Evolutionary conservation across 2,329 filamentous ascomycete species (phyloP).

Genomic region (Pseudovirgaria hyperparasitica): DNA sequence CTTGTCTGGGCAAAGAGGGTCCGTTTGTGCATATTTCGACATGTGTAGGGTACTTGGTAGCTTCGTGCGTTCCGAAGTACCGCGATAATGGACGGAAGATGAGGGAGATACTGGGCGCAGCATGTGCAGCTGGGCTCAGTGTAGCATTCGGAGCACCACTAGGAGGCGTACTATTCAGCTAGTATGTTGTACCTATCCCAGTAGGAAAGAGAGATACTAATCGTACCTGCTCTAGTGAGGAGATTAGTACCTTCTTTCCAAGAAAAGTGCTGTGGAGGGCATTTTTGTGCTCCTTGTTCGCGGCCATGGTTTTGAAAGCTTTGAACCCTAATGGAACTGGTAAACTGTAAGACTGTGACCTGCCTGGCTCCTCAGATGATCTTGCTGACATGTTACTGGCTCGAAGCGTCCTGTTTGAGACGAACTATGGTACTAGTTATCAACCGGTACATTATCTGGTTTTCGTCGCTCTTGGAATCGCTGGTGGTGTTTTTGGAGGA

Average conservation of each 20-base stretch:
- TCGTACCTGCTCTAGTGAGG: conserved; percentile 18
- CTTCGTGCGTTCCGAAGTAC: conserved; percentile 42
- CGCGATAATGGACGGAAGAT: conserved; percentile 44
- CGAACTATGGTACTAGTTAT: conserved; percentile 45
- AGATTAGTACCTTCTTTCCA: conserved; percentile 49
- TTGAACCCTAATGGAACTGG: conserved; percentile 49
- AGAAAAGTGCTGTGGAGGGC: conserved; percentile 46
- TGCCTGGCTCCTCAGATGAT: too few relatives aligned
- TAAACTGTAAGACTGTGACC: too few relatives aligned
- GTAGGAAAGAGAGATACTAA: conserved; percentile 2
- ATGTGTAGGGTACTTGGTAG: conserved; percentile 43
- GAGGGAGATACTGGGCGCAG: conserved; percentile 44
- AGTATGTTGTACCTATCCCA: conserved; percentile 26
- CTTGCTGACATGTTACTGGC: too few relatives aligned
- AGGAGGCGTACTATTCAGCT: conserved; percentile 47
- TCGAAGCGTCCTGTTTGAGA: conserved; percentile 49
- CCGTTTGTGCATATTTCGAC: conserved; percentile 50
- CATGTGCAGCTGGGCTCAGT: conserved; percentile 44
- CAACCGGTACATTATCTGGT: conserved; percentile 42
- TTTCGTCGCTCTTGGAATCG: conserved; percentile 43
- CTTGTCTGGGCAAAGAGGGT: conserved; percentile 50
- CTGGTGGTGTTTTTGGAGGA: conserved; percentile 46
- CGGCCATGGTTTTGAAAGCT: conserved; percentile 41
- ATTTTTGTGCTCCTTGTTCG: conserved; percentile 44
- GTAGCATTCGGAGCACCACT: conserved; percentile 52